Evolutionary conservation across 306 rosid genomes (phyloP), one percentile per base, ranked within the genome.

Genomic region (Morella rubra): DNA sequence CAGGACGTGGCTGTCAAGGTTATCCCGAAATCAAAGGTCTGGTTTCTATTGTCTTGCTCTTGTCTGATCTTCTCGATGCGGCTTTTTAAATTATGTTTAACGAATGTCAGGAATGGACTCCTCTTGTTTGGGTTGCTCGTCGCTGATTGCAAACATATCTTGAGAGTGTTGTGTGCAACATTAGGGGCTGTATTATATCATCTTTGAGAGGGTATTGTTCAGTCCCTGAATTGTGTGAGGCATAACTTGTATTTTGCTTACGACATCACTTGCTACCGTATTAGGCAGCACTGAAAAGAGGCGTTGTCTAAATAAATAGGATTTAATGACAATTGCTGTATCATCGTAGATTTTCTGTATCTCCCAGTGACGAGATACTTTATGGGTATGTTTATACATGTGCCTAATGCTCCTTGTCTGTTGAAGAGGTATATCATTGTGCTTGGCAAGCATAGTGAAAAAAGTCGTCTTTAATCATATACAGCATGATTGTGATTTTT

Each of bases 1-100:
- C 91, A 53, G 42, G 92, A 90, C 76, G 98, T 90, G 76, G 98
- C 98, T 76, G 97, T 93, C 81, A 93, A 93, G 82, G 88, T 93
- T 77, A 90, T 93, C 74, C 96, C 98, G 16, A 93, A 93, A 87
- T 87, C 96, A 2, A 93, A 93, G 98, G 98, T 91, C 67, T 71
- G 72, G 4, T 60, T 24, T 71, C n/a, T 10, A 4, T 67, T 27
- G 27, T 27, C 18, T 61, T 37, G 8, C 46, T 56, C 24, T 74
- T 72, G 62, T 27, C n/a, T 42, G 20, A 69, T 44, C 46, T 62
- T 54, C 50, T 60, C 2, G 42, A 46, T 54, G 20, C 15, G 37
- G 49, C 45, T 56, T 11, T 14, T 52, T 65, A 59, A 55, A 18
- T 5, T 52, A 4, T 55, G 61, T 74, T 44, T 20, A 4, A 53